Evolutionary conservation across 257 asterid species (phyloP), one percentile per base, ranked within the genome.

Genomic region (Gentiana straminea): DNA sequence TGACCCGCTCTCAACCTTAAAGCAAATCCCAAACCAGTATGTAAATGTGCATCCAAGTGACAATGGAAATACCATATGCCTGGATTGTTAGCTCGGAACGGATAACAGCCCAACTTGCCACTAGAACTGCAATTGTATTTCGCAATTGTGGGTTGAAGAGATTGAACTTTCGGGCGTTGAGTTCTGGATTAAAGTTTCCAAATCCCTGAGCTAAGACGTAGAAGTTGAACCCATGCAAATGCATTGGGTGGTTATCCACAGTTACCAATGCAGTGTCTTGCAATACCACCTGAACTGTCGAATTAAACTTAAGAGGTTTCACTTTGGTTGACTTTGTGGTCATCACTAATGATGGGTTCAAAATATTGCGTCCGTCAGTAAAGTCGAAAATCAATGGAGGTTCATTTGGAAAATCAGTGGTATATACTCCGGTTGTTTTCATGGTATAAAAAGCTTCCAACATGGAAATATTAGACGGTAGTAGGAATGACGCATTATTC

Each of bases 21-120:
- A 49, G 64, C 59, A 5, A 12, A 43, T 43, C 59, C 58, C n/a
- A 64, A 38, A 12, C 70, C 70, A 58, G 45, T 32, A 0, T 59
- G 52, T 13, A 52, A 33, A 44, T 64, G 70, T 8, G 43, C 53
- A 2, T 64, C 70, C 7, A 64, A 10, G 39, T 64, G 70, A 35
- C 70, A 64, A 33, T 64, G 65, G 32, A 65, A 33, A 15, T 58
- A 52, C 70, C 70, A 65, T 43, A 65, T 10, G n/a, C 46, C 69
- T 50, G 69, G 69, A 64, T 64, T 64, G 33, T 64, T 52, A 3
- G 69, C 63, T 35, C 45, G 55, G 33, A 57, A 45, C 69, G 50
- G 7, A 64, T 55, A 4, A 58, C 68, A 8, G 62, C 68, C 68
- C 68, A 64, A 3, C 68, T 62, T 49, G 62, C 62, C 13, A 24